Base-by-base conservation (phyloP, 805 yeast species). In the Metschnikowia anglica region DNA sequence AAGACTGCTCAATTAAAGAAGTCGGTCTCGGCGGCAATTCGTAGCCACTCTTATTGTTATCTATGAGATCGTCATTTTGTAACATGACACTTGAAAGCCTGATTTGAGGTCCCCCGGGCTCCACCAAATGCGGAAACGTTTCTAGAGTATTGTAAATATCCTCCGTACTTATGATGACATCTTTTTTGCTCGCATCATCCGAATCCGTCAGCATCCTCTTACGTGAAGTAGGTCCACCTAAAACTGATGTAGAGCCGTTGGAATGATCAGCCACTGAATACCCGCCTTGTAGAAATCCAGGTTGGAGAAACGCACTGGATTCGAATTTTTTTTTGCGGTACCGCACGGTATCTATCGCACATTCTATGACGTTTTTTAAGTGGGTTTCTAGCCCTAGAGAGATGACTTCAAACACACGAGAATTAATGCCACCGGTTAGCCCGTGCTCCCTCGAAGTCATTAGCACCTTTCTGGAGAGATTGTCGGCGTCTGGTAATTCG, bases 361-460 rank as follows among this genome's bases (percentile, higher is more conserved):
- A 77, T 54, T 88, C 93, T 5, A 91, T 64, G 9, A 90, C 68
- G 46, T 80, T 78, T 54, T 83, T 85, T 50, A 93, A 63, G 63
- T 89, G 91, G 25, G 77, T 72, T 57, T 91, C 97, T 32, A 93
- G 67, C 0, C 97, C 97, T n/a, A 85, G 62, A 17, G 81, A 68
- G 49, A 90, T 60, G 15, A 93, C 68, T 42, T 89, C 95, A n/a
- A 86, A 77, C 5, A 85, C 86, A 16, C 80, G 81, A n/a, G 82
- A 75, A 34, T 80, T 82, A n/a, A 91, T 72, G 12, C 81, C 79
- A 0, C 96, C 96, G 0, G 89, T 74, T 7, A 93, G 67, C 0
- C 99, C 99, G 59, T 88, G 81, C 56, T 93, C 98, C 54, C 97
- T 74, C 51, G 93, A 84, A 8, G 85, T 81, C 56, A 96, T 93